Conservation (phyloP, 1,284 basidiomycete genomes). For the Hortiboletus rubellus region DNA sequence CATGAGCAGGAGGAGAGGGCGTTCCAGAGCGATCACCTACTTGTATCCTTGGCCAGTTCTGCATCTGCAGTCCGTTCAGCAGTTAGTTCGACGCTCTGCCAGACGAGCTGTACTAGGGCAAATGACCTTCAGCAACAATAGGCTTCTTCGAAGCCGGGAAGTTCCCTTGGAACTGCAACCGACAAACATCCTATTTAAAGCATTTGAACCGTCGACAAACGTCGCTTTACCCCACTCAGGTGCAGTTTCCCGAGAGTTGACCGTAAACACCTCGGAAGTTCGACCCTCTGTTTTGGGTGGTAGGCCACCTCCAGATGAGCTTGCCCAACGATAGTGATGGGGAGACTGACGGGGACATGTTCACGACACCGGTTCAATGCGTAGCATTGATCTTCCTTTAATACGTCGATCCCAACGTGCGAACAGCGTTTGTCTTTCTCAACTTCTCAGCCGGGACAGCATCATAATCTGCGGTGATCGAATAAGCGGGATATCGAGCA, state of each 20-base stretch:
- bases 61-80: slow-evolving; percentile 73
- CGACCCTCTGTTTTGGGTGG: slow-evolving; percentile 50
- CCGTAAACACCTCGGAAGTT: slow-evolving; percentile 64
- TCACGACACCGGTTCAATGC: slow-evolving; percentile 84
- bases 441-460: slow-evolving; percentile 82
- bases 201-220: slow-evolving; percentile 52
- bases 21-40: slow-evolving; percentile 41
- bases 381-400: slow-evolving; percentile 80
- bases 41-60: slow-evolving; percentile 75
- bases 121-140: slow-evolving; percentile 74
- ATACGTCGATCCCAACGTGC: slow-evolving; percentile 71
- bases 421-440: slow-evolving; percentile 66
- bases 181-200: slow-evolving; percentile 74
- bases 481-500: slow-evolving; percentile 68
- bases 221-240: slow-evolving; percentile 73
- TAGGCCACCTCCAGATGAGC: slow-evolving; percentile 75
- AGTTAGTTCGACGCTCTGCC: slow-evolving; percentile 76
- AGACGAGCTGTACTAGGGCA: slow-evolving; percentile 78
- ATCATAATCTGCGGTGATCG: slow-evolving; percentile 70
- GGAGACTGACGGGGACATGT: slow-evolving; percentile 78
- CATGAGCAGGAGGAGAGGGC: slow-evolving; percentile 11
- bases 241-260: slow-evolving; percentile 90
- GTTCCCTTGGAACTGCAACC: slow-evolving; percentile 84
- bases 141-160: slow-evolving; percentile 79
- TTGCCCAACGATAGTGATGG: neutral